A percentile compares a stretch with the other conserved stretches of the same genome.
phyloP scores from a whole-genome alignment of 352 stramenopile genomes.

The Pythium sukuiense region DNA sequence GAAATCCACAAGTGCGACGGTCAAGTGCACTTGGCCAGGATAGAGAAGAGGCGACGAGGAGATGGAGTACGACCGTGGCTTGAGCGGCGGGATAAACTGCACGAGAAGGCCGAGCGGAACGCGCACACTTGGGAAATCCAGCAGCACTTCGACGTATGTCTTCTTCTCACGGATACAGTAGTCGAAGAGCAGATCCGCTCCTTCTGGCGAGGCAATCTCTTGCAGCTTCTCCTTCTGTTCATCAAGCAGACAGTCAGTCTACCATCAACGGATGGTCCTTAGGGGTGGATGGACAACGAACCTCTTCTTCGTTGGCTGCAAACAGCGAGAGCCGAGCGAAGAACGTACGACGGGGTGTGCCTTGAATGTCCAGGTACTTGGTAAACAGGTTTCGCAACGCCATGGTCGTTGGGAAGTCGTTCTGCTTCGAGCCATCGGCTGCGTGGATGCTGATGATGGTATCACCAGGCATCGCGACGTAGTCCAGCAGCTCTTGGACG shows the following conservation, averaged over 20 bases:
- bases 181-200: conserved; percentile 91
- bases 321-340: conserved; percentile 88
- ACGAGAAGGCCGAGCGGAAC: conserved; percentile 74
- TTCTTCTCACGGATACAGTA: conserved; percentile 93
- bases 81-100: conserved; percentile 81
- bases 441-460: conserved; percentile 49
- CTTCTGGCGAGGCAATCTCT: conserved; percentile 85
- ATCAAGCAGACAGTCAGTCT: neutral
- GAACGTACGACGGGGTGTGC: conserved; percentile 83
- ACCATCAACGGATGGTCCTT: neutral
- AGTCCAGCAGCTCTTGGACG: conserved; percentile 69
- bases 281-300: conserved; percentile 20
- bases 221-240: conserved; percentile 88
- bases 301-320: conserved; percentile 78
- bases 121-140: conserved; percentile 81
- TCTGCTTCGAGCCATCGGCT: conserved; percentile 45
- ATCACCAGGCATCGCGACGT: conserved; percentile 40
- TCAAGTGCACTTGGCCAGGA: conserved; percentile 64
- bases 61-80: conserved; percentile 92
- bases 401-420: conserved; percentile 51
- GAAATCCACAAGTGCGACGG: conserved; percentile 90
- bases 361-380: conserved; percentile 87
- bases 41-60: conserved; percentile 76
- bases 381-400: conserved; percentile 70
- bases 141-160: conserved; percentile 86